Base-by-base conservation (phyloP, 441 rosid genomes). In the Adansonia rubrostipa region DNA sequence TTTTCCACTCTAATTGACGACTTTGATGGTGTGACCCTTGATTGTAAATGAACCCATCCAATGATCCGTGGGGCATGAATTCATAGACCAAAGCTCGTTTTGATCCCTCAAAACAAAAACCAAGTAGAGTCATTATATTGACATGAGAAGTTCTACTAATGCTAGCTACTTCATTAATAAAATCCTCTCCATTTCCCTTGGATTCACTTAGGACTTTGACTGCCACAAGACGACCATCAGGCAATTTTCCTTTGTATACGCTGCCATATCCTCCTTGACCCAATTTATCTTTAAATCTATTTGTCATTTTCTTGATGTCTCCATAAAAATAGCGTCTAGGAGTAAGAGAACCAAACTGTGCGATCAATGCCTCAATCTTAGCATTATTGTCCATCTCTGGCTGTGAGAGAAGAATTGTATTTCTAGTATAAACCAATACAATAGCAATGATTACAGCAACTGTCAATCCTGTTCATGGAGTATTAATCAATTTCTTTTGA, bases 11-110 rank as follows among this genome's bases (percentile, higher is more conserved):
- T 81, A 0, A 80, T 73, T 47, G 79, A 73, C 84, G 48, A 2
- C n/a, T 22, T 14, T 45, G 54, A 4, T 1, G 13, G 28, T 44
- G 67, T 8, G 15, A 61, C 11, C 7, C 70, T 40, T 79, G 74
- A 11, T 9, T 40, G 1, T 47, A 50, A 15, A 80, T 79, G 74
- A 75, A 73, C 24, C 77, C 74, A 42, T 82, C 89, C 1, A 84
- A 81, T 0, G 87, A 80, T 14, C 89, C 86, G 33, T 82, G 86
- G 0, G 76, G 73, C 85, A 82, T 53, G 44, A 73, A 87, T 22
- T 77, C 84, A 15, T 79, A 79, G 8, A 86, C 14, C 67, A 83
- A 71, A 17, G 84, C 85, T 77, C 80, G 64, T 14, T 69, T 82
- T 0, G 68, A 54, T 42, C 80, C 56, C 4, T 82, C 74, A 2